Evolutionary conservation across 176 grass and related monocot genomes (phyloP).

Genomic region (Stipa capillata): DNA sequence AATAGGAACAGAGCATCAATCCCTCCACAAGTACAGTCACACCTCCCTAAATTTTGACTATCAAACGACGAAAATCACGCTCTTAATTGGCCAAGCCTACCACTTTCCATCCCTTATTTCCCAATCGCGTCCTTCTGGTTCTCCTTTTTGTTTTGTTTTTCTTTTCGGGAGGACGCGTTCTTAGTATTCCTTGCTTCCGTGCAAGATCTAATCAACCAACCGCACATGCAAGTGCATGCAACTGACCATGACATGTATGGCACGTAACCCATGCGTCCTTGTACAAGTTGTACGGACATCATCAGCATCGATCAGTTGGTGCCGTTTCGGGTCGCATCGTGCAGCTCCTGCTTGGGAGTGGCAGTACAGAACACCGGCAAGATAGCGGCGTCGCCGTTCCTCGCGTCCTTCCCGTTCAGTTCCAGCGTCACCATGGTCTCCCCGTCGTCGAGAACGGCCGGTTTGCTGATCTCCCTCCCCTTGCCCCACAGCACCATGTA

Average conservation of each 20-base stretch:
- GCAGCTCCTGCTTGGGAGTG: slow-evolving; percentile 13
- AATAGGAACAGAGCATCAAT: not conserved
- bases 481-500: slow-evolving; percentile 92
- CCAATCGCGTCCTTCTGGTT: not conserved
- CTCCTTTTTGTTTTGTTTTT: not conserved
- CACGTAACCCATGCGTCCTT: not conserved
- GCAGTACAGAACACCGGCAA: slow-evolving; percentile 11
- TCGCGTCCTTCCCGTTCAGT: not conserved
- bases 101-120: not conserved
- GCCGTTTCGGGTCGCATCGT: not conserved
- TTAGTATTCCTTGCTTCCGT: not conserved
- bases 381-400: slow-evolving; percentile 3
- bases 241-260: not conserved
- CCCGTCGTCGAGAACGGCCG: not conserved
- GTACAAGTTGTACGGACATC: not conserved
- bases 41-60: not conserved
- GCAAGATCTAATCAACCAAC: not conserved
- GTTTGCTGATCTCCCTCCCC: slow-evolving; percentile 32
- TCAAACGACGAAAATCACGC: not conserved
- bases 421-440: not conserved
- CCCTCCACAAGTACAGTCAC: not conserved
- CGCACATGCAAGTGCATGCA: not conserved
- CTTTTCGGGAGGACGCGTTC: not conserved
- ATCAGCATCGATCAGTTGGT: not conserved
- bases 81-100: not conserved